phyloP scores from a whole-genome alignment of 768 basidiomycete species.

The Trametes sanguinea region DNA sequence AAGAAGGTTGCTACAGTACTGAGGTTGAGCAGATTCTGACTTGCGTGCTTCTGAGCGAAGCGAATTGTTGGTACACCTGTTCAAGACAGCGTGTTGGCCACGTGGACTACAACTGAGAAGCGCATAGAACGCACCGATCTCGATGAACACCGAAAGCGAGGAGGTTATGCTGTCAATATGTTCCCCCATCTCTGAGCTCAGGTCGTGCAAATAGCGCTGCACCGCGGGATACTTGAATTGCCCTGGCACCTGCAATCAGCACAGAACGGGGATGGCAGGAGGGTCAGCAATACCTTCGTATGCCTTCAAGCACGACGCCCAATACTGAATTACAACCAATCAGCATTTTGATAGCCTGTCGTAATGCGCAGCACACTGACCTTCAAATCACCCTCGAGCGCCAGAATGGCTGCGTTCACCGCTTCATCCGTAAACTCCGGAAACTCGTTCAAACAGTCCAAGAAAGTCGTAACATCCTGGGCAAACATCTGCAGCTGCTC shows the following conservation, averaged over 20 bases:
- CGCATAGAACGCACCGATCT: slow-evolving; percentile 54
- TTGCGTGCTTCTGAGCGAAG: slow-evolving; percentile 69
- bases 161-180: slow-evolving; percentile 70
- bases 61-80: slow-evolving; percentile 77
- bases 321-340: slow-evolving; percentile 48
- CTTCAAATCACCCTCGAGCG: slow-evolving; percentile 71
- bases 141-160: slow-evolving; percentile 72
- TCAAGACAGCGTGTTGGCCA: background rate
- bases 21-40: slow-evolving; percentile 65
- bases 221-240: slow-evolving; percentile 75
- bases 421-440: slow-evolving; percentile 78
- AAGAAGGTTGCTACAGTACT: slow-evolving; percentile 81
- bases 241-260: slow-evolving; percentile 37
- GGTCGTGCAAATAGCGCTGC: slow-evolving; percentile 72
- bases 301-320: slow-evolving; percentile 69
- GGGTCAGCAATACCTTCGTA: slow-evolving; percentile 50
- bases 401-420: slow-evolving; percentile 63
- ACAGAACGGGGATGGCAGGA: background rate
- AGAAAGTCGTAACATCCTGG: slow-evolving; percentile 65
- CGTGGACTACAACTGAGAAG: background rate
- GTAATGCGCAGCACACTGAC: slow-evolving; percentile 35
- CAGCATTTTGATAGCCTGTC: no score
- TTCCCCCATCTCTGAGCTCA: slow-evolving; percentile 73
- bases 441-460: slow-evolving; percentile 74
- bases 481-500: slow-evolving; percentile 63